Evolutionary conservation across 345 rosid species (phyloP).

Genomic region (Aethionema arabicum): DNA sequence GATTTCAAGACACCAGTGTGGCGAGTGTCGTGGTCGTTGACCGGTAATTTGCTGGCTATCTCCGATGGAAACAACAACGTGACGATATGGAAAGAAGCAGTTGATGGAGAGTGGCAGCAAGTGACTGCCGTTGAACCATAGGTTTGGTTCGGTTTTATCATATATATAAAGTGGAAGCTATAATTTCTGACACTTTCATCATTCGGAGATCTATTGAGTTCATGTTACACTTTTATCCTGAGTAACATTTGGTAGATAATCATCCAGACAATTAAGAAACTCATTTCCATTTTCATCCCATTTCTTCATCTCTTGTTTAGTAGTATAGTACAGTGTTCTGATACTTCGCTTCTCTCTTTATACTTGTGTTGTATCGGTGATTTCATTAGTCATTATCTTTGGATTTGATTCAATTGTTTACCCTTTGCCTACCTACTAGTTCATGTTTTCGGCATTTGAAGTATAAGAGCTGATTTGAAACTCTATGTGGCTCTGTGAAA

Average conservation of each 20-base stretch:
- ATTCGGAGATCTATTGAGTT: too few species aligned
- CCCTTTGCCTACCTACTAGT: background rate
- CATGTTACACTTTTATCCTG: too few species aligned
- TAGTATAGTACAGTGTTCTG: too few species aligned
- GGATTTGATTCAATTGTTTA: background rate
- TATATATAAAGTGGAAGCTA: too few species aligned
- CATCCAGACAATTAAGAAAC: too few species aligned
- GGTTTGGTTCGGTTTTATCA: slow-evolving; percentile 1
- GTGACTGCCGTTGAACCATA: slow-evolving; percentile 50
- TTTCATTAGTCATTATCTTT: background rate
- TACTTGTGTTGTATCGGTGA: background rate
- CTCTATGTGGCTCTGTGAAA: too few species aligned
- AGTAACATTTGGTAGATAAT: too few species aligned
- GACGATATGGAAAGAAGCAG: slow-evolving; percentile 62
- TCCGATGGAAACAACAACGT: slow-evolving; percentile 59
- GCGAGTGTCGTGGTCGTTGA: slow-evolving; percentile 64
- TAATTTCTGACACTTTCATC: too few species aligned
- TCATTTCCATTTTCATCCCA: too few species aligned
- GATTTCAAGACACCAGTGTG: slow-evolving; percentile 62
- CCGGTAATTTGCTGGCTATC: slow-evolving; percentile 57
- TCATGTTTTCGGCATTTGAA: background rate
- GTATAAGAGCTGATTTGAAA: too few species aligned
- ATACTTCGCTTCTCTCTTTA: too few species aligned
- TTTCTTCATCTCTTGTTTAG: too few species aligned
- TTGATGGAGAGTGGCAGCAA: slow-evolving; percentile 64